A percentile compares a stretch with the other conserved stretches of the same genome.
phyloP scores from a whole-genome alignment of 169 alveolate species.

The Eimeria mitis region DNA sequence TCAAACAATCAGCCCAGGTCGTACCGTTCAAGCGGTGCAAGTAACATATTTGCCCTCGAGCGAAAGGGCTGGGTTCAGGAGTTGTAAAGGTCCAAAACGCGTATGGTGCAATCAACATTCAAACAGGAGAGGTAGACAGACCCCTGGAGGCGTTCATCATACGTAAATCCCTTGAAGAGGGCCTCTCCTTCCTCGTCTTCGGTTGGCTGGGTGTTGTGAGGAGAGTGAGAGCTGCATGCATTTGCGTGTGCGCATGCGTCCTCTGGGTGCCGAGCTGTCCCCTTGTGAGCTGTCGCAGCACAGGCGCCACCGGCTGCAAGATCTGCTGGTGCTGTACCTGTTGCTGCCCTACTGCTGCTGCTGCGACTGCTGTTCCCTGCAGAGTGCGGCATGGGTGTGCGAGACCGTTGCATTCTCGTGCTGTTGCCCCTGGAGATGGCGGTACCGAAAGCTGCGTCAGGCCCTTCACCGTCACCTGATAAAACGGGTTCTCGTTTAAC shows the following conservation, averaged over 20 bases:
- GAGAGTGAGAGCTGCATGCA: neutral
- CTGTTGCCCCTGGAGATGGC: constrained; percentile 1
- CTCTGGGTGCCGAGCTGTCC: constrained; percentile 12
- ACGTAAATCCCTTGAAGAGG: constrained; percentile 54
- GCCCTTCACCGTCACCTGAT: constrained; percentile 40
- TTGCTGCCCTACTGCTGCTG: constrained; percentile 22
- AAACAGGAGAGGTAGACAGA: neutral
- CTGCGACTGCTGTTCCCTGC: constrained; percentile 44
- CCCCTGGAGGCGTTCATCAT: constrained; percentile 78
- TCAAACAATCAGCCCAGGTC: neutral
- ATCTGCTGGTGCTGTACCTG: constrained; percentile 39
- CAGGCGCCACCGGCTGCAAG: constrained; percentile 26
- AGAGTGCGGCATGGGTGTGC: constrained; percentile 30
- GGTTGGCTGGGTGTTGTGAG: constrained; percentile 22
- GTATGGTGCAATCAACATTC: neutral
- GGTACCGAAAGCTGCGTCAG: constrained; percentile 51
- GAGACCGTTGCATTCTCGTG: constrained; percentile 27
- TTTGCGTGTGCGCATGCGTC: neutral
- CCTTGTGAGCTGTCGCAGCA: neutral
- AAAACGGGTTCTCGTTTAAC: constrained; percentile 77
- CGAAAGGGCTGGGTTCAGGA: neutral
- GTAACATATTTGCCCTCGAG: neutral
- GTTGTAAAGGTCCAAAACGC: neutral
- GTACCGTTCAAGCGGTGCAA: neutral
- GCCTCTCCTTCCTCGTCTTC: constrained; percentile 68